phyloP scores from a whole-genome alignment of 257 asterid genomes.

The Salvia miltiorrhiza region DNA sequence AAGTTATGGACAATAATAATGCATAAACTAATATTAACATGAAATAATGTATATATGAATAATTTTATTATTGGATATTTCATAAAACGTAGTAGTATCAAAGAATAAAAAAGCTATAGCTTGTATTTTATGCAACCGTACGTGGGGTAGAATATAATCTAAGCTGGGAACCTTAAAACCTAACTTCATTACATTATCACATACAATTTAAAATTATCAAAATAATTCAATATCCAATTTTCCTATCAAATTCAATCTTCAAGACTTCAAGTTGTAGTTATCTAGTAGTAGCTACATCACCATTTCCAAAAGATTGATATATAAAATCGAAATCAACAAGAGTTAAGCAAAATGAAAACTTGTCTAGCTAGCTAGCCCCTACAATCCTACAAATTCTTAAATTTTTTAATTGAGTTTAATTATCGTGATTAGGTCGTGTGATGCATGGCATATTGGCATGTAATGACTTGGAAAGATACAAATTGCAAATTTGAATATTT shows the following conservation, averaged over 20 bases:
- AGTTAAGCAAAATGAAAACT: not conserved
- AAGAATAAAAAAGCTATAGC: no score
- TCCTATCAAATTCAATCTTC: not conserved
- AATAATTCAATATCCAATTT: no score
- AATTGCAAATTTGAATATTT: not conserved
- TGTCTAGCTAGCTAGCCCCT: not conserved
- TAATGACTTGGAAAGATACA: not conserved
- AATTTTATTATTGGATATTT: no score
- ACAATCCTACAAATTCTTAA: not conserved
- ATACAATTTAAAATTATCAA: no score
- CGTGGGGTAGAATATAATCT: no score
- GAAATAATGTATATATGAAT: no score
- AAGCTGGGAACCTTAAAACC: no score
- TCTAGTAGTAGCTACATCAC: not conserved
- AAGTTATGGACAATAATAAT: no score
- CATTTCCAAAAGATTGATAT: not conserved
- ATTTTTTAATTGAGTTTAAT: not conserved
- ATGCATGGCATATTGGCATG: constrained; percentile 8
- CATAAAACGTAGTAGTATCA: no score
- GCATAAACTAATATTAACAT: no score
- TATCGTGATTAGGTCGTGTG: constrained; percentile 15
- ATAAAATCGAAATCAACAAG: not conserved
- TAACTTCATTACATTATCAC: no score
- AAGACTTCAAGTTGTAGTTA: not conserved
- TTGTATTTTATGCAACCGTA: no score